A percentile compares a stretch with the other conserved stretches of the same genome.
Conservation (phyloP, 768 basidiomycete species). For the Crassisporium funariophilum region DNA sequence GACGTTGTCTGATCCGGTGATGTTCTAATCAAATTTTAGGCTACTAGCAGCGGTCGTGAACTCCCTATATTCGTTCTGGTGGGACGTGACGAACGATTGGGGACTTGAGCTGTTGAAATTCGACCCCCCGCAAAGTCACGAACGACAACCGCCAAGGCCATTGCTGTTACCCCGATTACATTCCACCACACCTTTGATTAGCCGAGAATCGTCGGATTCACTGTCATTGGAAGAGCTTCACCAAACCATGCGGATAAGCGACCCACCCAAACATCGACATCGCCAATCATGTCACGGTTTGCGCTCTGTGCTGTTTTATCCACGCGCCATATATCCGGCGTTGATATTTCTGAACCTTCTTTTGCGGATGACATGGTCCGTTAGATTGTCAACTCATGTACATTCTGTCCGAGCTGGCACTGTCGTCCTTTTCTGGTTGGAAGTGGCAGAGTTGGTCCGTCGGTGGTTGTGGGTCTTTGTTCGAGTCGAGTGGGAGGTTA, state of each 20-base stretch:
- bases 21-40: conserved; percentile 45
- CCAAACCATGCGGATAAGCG: conserved; percentile 14
- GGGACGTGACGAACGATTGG: conserved; percentile 99
- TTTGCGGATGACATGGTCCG: conserved; percentile 90
- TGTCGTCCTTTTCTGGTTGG: conserved; percentile 84
- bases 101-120: conserved; percentile 75
- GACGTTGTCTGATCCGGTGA: background rate
- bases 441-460: conserved; percentile 85
- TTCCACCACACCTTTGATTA: conserved; percentile 34
- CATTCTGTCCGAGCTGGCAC: conserved; percentile 79
- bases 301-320: conserved; percentile 74
- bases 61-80: conserved; percentile 96
- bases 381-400: conserved; percentile 87
- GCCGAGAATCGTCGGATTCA: conserved; percentile 20
- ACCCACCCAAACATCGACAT: conserved; percentile 27
- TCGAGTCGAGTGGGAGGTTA: conserved; percentile 94
- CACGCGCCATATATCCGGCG: conserved; percentile 83
- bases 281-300: conserved; percentile 66
- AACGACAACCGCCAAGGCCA: conserved; percentile 41
- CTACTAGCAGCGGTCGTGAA: conserved; percentile 83
- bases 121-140: conserved; percentile 27
- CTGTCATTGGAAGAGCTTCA: conserved; percentile 21
- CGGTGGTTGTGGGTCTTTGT: conserved; percentile 99
- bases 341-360: conserved; percentile 81
- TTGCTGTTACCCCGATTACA: conserved; percentile 50